phyloP scores from a whole-genome alignment of 108 stramenopile species.

The Skeletonema menzelii region DNA sequence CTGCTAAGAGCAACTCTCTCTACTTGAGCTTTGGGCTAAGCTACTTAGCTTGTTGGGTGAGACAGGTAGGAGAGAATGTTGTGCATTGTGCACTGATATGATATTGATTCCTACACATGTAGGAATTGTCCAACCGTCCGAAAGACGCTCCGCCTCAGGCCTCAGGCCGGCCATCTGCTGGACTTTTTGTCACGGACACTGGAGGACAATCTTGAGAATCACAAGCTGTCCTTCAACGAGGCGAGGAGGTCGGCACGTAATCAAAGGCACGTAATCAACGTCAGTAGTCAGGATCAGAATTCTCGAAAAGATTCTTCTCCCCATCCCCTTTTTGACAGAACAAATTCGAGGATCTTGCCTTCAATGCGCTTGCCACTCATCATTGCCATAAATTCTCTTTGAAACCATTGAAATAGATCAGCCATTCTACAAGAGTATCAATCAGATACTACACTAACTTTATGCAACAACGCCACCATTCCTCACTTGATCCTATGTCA shows the following conservation, averaged over 20 bases:
- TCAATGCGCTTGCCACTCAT: not conserved
- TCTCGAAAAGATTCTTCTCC: not conserved
- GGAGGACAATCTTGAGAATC: too few species aligned
- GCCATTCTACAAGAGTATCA: not conserved
- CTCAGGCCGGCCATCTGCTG: too few species aligned
- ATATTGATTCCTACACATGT: too few species aligned
- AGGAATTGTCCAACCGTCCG: not conserved
- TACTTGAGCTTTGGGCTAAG: too few species aligned
- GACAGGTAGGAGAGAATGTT: too few species aligned
- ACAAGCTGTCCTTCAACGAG: too few species aligned
- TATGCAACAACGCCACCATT: constrained; percentile 1
- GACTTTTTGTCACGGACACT: too few species aligned
- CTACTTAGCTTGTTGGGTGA: too few species aligned
- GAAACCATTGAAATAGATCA: not conserved
- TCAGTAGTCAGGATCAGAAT: not conserved
- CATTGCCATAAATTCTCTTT: not conserved
- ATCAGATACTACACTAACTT: not conserved
- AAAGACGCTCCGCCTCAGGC: too few species aligned
- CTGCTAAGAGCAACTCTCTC: too few species aligned
- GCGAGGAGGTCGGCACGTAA: not conserved
- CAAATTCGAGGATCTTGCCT: not conserved
- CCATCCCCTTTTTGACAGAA: not conserved
- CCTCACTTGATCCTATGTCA: constrained; percentile 12
- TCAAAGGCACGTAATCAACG: not conserved
- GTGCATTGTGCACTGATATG: too few species aligned